phyloP scores from a whole-genome alignment of 805 yeast genomes.

The Lipomyces orientalis region DNA sequence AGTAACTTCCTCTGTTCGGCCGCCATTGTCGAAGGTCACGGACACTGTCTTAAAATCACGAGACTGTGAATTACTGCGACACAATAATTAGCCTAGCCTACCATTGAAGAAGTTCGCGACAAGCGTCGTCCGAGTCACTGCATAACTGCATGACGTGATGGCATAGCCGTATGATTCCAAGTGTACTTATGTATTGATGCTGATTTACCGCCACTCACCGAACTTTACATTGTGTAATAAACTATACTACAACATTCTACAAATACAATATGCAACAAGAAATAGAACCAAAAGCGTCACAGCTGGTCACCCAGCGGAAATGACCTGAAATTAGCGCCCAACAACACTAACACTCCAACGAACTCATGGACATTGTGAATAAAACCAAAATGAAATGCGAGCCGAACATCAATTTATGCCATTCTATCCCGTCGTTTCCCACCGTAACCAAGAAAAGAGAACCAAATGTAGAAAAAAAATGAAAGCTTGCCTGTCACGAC shows the following conservation, averaged over 20 bases:
- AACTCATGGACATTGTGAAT: neutral
- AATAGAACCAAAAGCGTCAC: neutral
- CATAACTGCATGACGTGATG: neutral
- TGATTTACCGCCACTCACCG: neutral
- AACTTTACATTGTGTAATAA: neutral
- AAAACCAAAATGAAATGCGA: neutral
- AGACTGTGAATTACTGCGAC: no score
- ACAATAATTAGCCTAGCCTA: no score
- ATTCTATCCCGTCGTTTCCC: neutral
- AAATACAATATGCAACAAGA: neutral
- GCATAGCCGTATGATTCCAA: neutral
- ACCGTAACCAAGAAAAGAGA: neutral
- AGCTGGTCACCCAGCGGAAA: neutral
- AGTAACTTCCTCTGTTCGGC: conserved; percentile 77
- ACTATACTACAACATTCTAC: conserved; percentile 3
- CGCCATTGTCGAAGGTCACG: conserved; percentile 49
- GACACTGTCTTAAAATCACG: neutral
- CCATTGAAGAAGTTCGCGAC: neutral
- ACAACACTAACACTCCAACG: neutral
- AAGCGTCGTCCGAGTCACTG: neutral
- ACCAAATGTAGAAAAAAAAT: neutral
- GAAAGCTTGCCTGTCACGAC: neutral
- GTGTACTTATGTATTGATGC: neutral
- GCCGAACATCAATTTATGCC: neutral
- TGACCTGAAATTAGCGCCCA: neutral